Evolutionary conservation across 441 rosid genomes (phyloP), one percentile per base, ranked within the genome.

Genomic region (Euphorbia schlechtendalii): DNA sequence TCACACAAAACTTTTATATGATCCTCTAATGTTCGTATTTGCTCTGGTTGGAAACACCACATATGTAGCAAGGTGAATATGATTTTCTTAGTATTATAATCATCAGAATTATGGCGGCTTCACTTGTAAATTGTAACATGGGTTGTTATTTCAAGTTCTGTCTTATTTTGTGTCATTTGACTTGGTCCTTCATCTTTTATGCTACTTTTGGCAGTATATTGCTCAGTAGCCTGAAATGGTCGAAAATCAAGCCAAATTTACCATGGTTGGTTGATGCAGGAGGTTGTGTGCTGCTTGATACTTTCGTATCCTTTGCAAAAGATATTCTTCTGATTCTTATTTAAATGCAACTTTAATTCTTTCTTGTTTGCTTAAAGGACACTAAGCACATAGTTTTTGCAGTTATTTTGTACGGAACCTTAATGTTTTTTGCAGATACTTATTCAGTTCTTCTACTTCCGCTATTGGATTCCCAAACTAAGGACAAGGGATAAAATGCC

Each of bases 201-300:
- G 48, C 24, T 69, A 38, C 59, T 69, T 64, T 52, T 59, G 51
- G 69, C 66, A 90, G 91, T 75, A 87, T 90, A 61, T 84, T 90
- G 41, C 83, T 90, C 46, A 74, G 69, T 71, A 86, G 88, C 66
- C 11, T 80, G 43, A 86, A 86, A 59, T 87, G 95, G 97, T 71
- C 78, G 58, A 78, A 74, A 69, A 63, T 90, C 72, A 80, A 72
- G 68, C 85, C 92, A 20, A 90, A 88, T 78, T 73, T 88, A 55
- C 97, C 95, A 14, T 88, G 97, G 95, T 79, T 90, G 64, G 95
- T 79, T 34, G 97, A 90, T 76, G 97, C 95, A 45, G 84, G 84
- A 70, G 97, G 95, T 32, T 88, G 97, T 22, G 89, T 88, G 58
- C 64, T 88, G 61, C 97, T 88, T 53, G 97, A 88, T 76, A 59